Base-by-base conservation (phyloP, 2,329 filamentous ascomycete genomes). In the Fusarium bulbicola region DNA sequence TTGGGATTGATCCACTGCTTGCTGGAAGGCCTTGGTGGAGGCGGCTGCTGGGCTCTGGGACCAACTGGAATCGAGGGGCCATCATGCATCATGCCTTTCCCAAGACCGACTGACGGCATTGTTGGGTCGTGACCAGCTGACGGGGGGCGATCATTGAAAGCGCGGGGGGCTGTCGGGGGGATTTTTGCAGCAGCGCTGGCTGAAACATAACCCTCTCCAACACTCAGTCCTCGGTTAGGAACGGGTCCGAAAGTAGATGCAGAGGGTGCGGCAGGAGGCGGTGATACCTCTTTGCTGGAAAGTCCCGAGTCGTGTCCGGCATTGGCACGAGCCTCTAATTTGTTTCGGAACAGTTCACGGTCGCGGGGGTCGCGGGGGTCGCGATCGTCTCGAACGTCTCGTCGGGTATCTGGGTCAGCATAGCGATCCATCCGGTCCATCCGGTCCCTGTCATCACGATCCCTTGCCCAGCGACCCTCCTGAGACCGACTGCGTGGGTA, bases 401-500 rank as follows among this genome's bases (percentile, higher is more conserved):
- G 82, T 47, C 82, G 81, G 18, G 69, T 43, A 47, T 85, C 84
- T 28, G 77, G 71, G 45, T 85, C 85, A 32, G 79, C 80, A 56
- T 83, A 85, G 65, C 84, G 77, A 60, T 86, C 85, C 46, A 80
- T 80, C 62, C 84, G 77, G 52, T 86, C 85, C 45, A 80, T 80
- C 36, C 82, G 78, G 36, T 89, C 87, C 43, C 88, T 87, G 16
- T 89, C 87, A 68, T 90, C 87, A 56, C 87, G 84, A 12, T 90
- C 88, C 52, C 88, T 85, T 26, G 79, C 83, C 86, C 87, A 89
- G 39, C 88, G 88, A 63, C 90, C 89, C 77, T 91, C 90, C 76
- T 91, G 89, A 71, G 91, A 92, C 70, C 91, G 87, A 76, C 90
- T 91, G 76, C 92, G 85, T 24, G 87, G 88, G 61, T 92, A 92